Percentiles rank a stretch among this genome's conserved stretches.
phyloP scores from a whole-genome alignment of 306 rosid genomes.

The Cicer bijugum region DNA sequence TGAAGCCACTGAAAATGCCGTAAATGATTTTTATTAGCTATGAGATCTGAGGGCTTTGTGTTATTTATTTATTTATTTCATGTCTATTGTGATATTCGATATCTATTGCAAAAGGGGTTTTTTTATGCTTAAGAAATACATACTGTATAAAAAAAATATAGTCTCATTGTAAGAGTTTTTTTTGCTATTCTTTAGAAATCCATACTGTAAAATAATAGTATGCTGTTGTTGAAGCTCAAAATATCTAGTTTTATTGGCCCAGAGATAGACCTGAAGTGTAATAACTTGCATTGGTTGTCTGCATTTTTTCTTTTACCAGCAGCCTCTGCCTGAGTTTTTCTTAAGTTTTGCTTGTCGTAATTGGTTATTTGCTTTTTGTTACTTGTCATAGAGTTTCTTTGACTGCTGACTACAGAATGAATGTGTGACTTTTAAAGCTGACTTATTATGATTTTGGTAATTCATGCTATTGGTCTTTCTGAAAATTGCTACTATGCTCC shows the following conservation, averaged over 20 bases:
- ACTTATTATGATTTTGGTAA: no score
- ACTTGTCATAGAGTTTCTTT: no score
- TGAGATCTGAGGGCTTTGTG: slow-evolving; percentile 32
- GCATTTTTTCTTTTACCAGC: not conserved
- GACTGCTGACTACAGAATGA: no score
- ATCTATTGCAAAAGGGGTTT: not conserved
- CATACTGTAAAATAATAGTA: not conserved
- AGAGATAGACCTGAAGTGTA: not conserved
- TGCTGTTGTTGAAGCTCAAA: not conserved
- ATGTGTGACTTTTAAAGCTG: no score
- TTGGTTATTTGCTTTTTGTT: no score
- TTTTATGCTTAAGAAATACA: not conserved
- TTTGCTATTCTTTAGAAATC: not conserved
- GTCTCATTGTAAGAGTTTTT: not conserved
- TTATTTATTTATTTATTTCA: not conserved
- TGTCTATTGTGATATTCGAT: not conserved
- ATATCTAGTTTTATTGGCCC: not conserved
- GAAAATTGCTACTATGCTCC: no score
- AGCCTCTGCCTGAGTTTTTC: not conserved
- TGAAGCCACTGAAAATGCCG: slow-evolving; percentile 16
- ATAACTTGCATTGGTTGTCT: not conserved
- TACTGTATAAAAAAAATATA: not conserved
- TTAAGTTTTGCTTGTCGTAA: no score
- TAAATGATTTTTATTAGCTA: slow-evolving; percentile 28
- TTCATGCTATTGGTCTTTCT: no score